These are phyloP conservation scores for Jatropha curcas DNA, from an alignment of 345 rosid genomes.

Conservation along the genomic window DNA sequence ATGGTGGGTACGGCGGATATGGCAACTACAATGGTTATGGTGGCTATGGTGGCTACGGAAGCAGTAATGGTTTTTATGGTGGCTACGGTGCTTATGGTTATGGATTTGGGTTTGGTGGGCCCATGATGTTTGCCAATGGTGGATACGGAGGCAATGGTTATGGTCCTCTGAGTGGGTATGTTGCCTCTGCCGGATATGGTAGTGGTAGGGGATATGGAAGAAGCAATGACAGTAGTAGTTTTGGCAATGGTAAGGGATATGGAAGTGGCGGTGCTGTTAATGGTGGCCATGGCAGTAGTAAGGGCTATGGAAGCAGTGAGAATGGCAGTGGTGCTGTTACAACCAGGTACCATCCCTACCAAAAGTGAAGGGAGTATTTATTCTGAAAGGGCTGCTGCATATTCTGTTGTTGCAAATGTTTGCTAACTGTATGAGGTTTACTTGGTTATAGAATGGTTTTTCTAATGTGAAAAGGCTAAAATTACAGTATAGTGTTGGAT, in stretches of 20 bases:
- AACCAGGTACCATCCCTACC: constrained; percentile 29
- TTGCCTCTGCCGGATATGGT: constrained; percentile 10
- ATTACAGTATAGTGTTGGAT: background rate
- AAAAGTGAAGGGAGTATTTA: constrained; percentile 20
- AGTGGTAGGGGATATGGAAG: constrained; percentile 14
- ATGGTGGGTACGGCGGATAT: constrained; percentile 28
- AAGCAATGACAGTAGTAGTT: constrained; percentile 10
- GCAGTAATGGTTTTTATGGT: constrained; percentile 38
- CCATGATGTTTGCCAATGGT: constrained; percentile 37
- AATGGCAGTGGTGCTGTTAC: constrained; percentile 15
- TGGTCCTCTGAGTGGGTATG: constrained; percentile 15
- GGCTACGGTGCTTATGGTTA: constrained; percentile 55
- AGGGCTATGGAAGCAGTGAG: constrained; percentile 17
- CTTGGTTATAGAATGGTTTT: constrained; percentile 1
- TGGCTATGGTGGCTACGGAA: constrained; percentile 32
- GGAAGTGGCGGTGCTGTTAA: constrained; percentile 13
- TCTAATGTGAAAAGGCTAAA: background rate
- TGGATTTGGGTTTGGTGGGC: constrained; percentile 46
- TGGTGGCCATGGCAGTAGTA: constrained; percentile 16
- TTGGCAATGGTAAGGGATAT: constrained; percentile 10
- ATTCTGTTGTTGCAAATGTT: constrained; percentile 8
- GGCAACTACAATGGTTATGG: constrained; percentile 48
- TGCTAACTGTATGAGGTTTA: constrained; percentile 1
- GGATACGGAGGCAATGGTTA: constrained; percentile 27
- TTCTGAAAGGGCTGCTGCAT: background rate